Evolutionary conservation across 2,329 filamentous ascomycete species (phyloP), one percentile per base, ranked within the genome.

Genomic region (Botryotinia calthae): DNA sequence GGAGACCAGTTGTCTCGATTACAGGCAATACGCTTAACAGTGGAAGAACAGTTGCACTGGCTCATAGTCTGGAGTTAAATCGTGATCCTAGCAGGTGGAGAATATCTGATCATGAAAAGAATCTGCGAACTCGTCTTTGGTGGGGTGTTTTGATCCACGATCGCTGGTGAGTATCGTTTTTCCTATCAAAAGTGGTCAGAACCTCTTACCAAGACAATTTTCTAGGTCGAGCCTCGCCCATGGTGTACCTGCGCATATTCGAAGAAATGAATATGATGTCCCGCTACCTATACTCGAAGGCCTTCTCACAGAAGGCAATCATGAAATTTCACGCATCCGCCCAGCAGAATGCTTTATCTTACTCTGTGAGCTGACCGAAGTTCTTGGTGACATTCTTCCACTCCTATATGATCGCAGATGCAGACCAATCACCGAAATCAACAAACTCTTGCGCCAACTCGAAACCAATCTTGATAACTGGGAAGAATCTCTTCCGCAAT

Each of bases 1-100:
- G 89, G 1, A 83, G 89, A 4, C 89, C 89, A 1, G 87, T 87
- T 10, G 88, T 87, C 10, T 87, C 87, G 1, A 85, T 90, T 77
- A 86, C 88, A 9, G 87, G 88, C 0, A 89, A 89, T 74, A 85
- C 84, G 0, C 82, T 86, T 0, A 81, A 85, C 54, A 79, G 88
- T 1, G 87, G 86, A 0, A 82, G 84, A 0, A 85, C 86, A 0
- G 82, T 89, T 12, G 84, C 86, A 0, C 80, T 89, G 64, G 85
- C 86, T 0, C 84, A 89, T 76, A 85, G 85, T 0, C 79, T 89
- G 0, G 87, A 87, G 0, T 77, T 89, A 6, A 88, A 89, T 75
- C 83, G 86, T 18, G 83, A 87, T 63, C 85, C 87, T 0, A 79
- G 82, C 2, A 80, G 80, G 5, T 89, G 87, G 87, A 84, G 85